A percentile compares a stretch with the other conserved stretches of the same genome.
phyloP scores from a whole-genome alignment of 768 basidiomycete species.

The Pholiota conissans region DNA sequence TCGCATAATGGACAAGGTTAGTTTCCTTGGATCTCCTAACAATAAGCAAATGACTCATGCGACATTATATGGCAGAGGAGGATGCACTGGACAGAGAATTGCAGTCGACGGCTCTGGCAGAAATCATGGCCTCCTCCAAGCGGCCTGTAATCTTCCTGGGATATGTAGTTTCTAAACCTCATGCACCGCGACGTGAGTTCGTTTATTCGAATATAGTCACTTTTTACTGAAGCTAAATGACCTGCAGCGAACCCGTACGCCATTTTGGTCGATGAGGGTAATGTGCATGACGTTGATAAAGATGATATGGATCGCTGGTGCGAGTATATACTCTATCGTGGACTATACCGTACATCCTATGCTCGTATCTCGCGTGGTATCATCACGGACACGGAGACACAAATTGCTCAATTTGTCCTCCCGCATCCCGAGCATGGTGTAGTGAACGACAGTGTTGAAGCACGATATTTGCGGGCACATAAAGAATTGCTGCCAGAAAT shows the following conservation, averaged over 20 bases:
- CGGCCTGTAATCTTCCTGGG: constrained; percentile 79
- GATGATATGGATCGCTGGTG: constrained; percentile 81
- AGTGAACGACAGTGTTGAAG: constrained; percentile 56
- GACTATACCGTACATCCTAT: constrained; percentile 77
- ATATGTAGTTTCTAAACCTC: constrained; percentile 76
- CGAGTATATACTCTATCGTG: constrained; percentile 88
- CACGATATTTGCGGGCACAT: constrained; percentile 64
- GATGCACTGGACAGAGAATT: constrained; percentile 86
- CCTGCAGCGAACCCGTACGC: constrained; percentile 70
- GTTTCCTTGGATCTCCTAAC: too few relatives aligned
- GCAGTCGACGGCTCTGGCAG: constrained; percentile 77
- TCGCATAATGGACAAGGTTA: constrained; percentile 90
- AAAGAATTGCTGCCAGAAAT: constrained; percentile 67
- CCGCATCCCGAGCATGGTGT: constrained; percentile 57
- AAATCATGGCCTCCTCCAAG: constrained; percentile 75
- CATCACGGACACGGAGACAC: constrained; percentile 89
- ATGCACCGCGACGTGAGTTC: constrained; percentile 58
- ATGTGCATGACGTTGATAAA: constrained; percentile 76
- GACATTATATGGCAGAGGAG: constrained; percentile 72
- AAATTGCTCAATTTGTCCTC: constrained; percentile 82
- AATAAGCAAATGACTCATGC: too few relatives aligned
- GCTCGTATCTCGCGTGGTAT: constrained; percentile 79
- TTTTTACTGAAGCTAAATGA: neutral
- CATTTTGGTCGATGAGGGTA: constrained; percentile 74
- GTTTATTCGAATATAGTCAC: neutral